Base-by-base conservation (phyloP, 1,139 yeast genomes). In the Kurtzmaniella quercitrusa region DNA sequence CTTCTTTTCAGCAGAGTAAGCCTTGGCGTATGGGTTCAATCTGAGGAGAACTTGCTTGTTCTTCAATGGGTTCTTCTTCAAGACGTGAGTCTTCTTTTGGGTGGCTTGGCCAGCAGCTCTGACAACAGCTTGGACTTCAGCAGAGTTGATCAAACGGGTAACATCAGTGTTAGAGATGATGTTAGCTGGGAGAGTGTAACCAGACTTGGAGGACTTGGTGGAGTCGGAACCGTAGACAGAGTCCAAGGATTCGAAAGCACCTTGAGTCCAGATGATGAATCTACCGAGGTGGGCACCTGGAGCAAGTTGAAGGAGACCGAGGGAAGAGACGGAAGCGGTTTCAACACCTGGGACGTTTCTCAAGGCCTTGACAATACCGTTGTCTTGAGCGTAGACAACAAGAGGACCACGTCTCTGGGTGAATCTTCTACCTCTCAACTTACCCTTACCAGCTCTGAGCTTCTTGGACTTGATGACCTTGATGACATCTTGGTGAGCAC, bases 271-370 rank as follows among this genome's bases (percentile, higher is more conserved):
- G 88, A 93, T 88, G 69, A 94, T 86, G 70, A 93, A 93, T 84
- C 98, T 91, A 80, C 98, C 98, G 67, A 93, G 82, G 84, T 93
- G 98, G 69, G 98, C 95, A 86, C 99, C 99, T 75, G 99, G 99
- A 62, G 99, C 99, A 69, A 93, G 87, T 82, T 93, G 98, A 74
- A 94, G 87, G 68, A 94, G 82, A 79, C 94, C 94, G 69, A 93
- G 84, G 69, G 93, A 81, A 68, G 86, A 79, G 63, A 93, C 98
- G 71, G 85, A 80, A 65, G 93, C 83, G 66, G 96, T 85, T 81
- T 93, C 98, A 60, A 93, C 98, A 87, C 99, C 99, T 76, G 99
- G 98, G 60, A 93, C 79, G 88, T 93, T 94, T 86, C 98, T 91
- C 84, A 93, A 88, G 56, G 98, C 98, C 83, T 88, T 88, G 69